phyloP scores from a whole-genome alignment of 1,284 basidiomycete genomes.

The Apiotrichum porosum region DNA sequence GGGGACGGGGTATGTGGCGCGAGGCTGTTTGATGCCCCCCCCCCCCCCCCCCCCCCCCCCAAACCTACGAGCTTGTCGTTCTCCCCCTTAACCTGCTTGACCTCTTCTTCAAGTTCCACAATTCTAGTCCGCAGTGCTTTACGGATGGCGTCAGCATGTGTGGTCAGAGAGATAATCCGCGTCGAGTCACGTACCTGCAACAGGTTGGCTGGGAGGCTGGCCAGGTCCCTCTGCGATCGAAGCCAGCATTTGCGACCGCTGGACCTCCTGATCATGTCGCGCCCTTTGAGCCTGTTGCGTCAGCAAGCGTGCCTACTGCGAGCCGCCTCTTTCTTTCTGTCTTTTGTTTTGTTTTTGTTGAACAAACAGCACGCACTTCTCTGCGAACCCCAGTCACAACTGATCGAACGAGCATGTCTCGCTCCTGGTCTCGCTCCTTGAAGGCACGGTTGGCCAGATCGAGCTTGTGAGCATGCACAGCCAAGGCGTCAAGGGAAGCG shows the following conservation, averaged over 20 bases:
- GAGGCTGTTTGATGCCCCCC: too few relatives aligned
- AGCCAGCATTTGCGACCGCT: slow-evolving; percentile 34
- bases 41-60: too few relatives aligned
- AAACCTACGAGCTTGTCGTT: slow-evolving; percentile 32
- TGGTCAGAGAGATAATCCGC: neutral
- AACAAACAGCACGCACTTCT: too few relatives aligned
- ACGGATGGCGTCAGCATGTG: too few relatives aligned
- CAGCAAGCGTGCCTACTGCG: neutral
- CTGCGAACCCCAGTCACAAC: slow-evolving; percentile 36
- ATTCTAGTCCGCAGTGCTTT: slow-evolving; percentile 39
- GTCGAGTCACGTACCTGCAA: neutral
- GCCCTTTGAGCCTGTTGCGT: slow-evolving; percentile 23
- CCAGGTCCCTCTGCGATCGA: slow-evolving; percentile 6
- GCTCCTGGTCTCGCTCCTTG: slow-evolving; percentile 27
- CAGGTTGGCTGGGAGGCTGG: neutral
- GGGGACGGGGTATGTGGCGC: too few relatives aligned
- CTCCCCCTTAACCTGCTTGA: slow-evolving; percentile 38
- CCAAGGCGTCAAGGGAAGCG: slow-evolving; percentile 42
- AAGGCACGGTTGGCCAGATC: slow-evolving; percentile 32
- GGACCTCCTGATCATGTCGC: slow-evolving; percentile 31
- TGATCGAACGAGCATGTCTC: slow-evolving; percentile 36
- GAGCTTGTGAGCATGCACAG: slow-evolving; percentile 35
- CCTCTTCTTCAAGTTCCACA: slow-evolving; percentile 72
- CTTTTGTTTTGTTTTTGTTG: too few relatives aligned
- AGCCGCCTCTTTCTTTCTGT: too few relatives aligned